A percentile compares a stretch with the other conserved stretches of the same genome.
phyloP scores from a whole-genome alignment of 1,284 basidiomycete species.

The Sparassis latifolia region DNA sequence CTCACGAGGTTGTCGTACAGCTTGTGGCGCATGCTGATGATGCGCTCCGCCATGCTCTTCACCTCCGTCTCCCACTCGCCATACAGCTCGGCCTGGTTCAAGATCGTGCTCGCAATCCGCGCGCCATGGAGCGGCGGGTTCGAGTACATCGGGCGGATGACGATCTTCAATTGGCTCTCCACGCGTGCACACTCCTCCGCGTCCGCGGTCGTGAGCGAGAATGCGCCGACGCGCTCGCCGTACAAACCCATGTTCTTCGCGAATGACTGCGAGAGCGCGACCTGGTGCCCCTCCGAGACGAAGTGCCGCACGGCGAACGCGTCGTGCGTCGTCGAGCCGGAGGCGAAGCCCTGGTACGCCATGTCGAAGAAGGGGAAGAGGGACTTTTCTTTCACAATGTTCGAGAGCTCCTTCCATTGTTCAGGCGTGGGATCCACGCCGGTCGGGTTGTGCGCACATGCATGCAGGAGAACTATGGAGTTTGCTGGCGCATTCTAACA shows the following conservation, averaged over 20 bases:
- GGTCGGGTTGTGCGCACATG: conserved; percentile 97
- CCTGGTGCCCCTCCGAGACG: conserved; percentile 81
- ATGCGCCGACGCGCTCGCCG: conserved; percentile 94
- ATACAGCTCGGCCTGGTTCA: conserved; percentile 76
- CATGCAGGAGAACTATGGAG: conserved; percentile 82
- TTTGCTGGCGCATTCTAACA: conserved; percentile 67
- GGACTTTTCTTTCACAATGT: conserved; percentile 81
- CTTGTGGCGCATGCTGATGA: conserved; percentile 91
- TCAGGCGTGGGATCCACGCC: conserved; percentile 92
- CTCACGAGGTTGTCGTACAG: conserved; percentile 78
- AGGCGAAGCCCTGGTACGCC: conserved; percentile 97
- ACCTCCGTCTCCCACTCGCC: conserved; percentile 88
- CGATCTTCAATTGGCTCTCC: conserved; percentile 92
- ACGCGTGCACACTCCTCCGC: conserved; percentile 85
- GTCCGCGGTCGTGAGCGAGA: conserved; percentile 74
- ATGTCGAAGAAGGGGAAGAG: conserved; percentile 95
- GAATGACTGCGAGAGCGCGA: conserved; percentile 89
- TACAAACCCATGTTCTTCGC: conserved; percentile 99
- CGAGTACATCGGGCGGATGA: conserved; percentile 97
- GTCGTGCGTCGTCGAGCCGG: conserved; percentile 83
- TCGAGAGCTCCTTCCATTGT: conserved; percentile 92
- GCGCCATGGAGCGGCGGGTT: conserved; percentile 97
- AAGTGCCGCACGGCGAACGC: conserved; percentile 96
- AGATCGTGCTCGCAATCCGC: conserved; percentile 80
- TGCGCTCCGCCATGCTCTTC: conserved; percentile 93